A percentile compares a stretch with the other conserved stretches of the same genome.
Evolutionary conservation across 2,329 filamentous ascomycete species (phyloP).

Genomic region (Endocalyx cinctus): DNA sequence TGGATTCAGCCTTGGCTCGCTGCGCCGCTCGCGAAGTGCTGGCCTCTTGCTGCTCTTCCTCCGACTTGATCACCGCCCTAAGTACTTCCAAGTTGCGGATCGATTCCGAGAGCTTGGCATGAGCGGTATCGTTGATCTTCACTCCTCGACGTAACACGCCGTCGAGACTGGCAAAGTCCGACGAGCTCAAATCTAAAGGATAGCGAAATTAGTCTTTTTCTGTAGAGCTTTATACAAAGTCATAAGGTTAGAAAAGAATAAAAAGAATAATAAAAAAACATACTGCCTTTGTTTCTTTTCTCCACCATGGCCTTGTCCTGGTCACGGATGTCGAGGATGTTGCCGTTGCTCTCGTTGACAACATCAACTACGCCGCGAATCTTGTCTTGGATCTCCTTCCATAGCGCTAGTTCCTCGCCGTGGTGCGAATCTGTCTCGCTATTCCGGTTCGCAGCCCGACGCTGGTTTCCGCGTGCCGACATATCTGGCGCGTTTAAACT

Average conservation of each 20-base stretch:
- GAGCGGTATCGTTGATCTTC: conserved; percentile 25
- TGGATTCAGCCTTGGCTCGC: conserved; percentile 23
- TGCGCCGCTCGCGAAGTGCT: conserved; percentile 21
- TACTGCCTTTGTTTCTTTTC: conserved; percentile 28
- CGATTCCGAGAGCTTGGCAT: conserved; percentile 24
- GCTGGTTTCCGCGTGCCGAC: conserved; percentile 27
- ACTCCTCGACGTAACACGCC: conserved; percentile 27
- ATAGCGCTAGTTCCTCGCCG: conserved; percentile 38
- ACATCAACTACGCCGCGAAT: conserved; percentile 29
- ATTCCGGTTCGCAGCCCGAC: conserved; percentile 31
- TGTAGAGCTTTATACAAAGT: too few species aligned
- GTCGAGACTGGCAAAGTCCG: conserved; percentile 30
- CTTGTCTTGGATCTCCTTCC: conserved; percentile 36
- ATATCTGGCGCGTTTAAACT: conserved; percentile 13
- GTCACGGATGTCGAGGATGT: conserved; percentile 31
- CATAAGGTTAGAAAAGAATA: too few species aligned
- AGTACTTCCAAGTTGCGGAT: conserved; percentile 35
- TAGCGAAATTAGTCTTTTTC: too few species aligned
- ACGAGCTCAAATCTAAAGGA: conserved; percentile 20
- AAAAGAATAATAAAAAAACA: too few species aligned
- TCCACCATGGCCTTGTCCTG: conserved; percentile 36
- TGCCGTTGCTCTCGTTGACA: conserved; percentile 36
- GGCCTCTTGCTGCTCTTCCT: conserved; percentile 32
- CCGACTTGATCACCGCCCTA: conserved; percentile 35
- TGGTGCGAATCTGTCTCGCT: conserved; percentile 32